Evolutionary conservation across 1,139 yeast genomes (phyloP).

Genomic region (Magnusiomyces ingens): DNA sequence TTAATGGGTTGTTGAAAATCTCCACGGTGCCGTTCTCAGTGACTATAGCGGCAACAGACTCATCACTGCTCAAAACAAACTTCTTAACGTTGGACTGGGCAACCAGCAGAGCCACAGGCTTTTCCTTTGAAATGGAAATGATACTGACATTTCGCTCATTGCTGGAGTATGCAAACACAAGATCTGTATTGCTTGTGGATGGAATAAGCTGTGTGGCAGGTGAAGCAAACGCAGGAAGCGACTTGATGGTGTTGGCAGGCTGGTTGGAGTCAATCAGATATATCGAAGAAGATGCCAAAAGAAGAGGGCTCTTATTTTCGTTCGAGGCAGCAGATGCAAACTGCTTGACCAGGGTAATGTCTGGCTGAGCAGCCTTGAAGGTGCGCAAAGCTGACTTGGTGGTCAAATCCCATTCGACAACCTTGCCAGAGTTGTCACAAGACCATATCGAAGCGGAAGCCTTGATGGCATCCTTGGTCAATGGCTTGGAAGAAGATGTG

Average conservation of each 20-base stretch:
- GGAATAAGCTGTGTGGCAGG: conserved; percentile 19
- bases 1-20: conserved; percentile 52
- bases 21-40: conserved; percentile 65
- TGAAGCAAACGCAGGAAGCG: conserved; percentile 26
- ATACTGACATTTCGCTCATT: conserved; percentile 76
- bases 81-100: conserved; percentile 55
- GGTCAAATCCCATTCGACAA: conserved; percentile 58
- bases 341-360: conserved; percentile 29
- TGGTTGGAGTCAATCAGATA: conserved; percentile 41
- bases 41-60: conserved; percentile 45
- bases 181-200: conserved; percentile 15
- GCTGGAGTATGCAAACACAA: conserved; percentile 58
- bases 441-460: conserved; percentile 40
- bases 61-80: conserved; percentile 33
- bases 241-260: conserved; percentile 18
- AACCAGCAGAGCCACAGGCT: conserved; percentile 49
- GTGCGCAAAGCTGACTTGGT: conserved; percentile 39
- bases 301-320: conserved; percentile 28
- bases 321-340: conserved; percentile 36
- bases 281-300: conserved; percentile 62
- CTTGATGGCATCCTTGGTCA: conserved; percentile 23
- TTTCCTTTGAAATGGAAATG: conserved; percentile 43
- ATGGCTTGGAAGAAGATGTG: conserved; percentile 25
- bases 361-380: conserved; percentile 38
- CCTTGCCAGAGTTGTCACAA: conserved; percentile 54